Evolutionary conservation across 2,329 filamentous ascomycete genomes (phyloP), one percentile per base, ranked within the genome.

Genomic region (Furcasterigmium sp.): DNA sequence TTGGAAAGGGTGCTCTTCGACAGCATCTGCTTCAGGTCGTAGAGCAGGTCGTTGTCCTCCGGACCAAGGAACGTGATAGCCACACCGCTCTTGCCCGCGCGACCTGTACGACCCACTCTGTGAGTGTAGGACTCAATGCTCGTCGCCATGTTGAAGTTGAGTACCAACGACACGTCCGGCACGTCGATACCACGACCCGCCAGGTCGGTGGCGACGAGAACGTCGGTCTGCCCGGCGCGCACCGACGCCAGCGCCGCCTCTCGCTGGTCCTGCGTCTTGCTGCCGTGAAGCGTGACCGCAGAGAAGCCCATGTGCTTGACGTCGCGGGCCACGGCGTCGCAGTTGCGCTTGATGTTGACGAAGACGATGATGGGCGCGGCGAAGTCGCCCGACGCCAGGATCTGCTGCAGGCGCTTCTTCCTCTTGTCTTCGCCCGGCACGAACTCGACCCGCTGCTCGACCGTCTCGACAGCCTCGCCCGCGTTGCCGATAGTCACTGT

Each of bases 271-370:
- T 98, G 93, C 0, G 91, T 95, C 67, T 98, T 98, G 70, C 83
- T 88, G 50, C 93, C 91, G 69, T 98, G 93, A 25, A 98, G 71
- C 0, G 91, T 96, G 56, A 95, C 91, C 8, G 85, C 81, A 17
- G 82, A 87, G 75, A 90, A 93, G 54, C 93, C 93, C 82, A 93
- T 93, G 41, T 86, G 79, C 60, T 95, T 93, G 72, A 98, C 93
- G 59, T 97, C 91, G 48, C 88, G 80, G 3, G 91, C 91, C 38
- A 98, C 85, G 46, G 89, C 87, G 62, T 98, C 93, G 70, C 91
- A 97, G 70, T 97, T 97, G 55, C 91, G 87, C 70, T 97, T 97
- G 81, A 97, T 96, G 67, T 98, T 98, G 78, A 98, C 93, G 63
- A 98, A 98, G 51, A 98, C 91, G 56, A 98, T 98, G 63, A 98